Evolutionary conservation across 2,329 filamentous ascomycete species (phyloP).

Genomic region (Penicillium fuscoglaucum): DNA sequence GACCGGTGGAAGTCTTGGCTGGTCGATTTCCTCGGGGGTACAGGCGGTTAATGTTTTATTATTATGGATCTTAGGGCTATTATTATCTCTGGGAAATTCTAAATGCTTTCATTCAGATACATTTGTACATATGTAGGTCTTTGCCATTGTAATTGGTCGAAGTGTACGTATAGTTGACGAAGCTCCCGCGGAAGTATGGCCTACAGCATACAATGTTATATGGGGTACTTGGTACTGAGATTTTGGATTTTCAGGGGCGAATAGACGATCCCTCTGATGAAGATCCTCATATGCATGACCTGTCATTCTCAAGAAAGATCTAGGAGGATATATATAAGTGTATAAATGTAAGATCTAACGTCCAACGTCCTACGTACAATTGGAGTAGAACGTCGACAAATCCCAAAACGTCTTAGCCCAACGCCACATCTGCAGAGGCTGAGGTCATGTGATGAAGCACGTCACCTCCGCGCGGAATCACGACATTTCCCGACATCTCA

Average conservation of each 20-base stretch:
- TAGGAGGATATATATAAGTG: background rate
- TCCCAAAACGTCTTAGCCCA: background rate
- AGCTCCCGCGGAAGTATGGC: background rate
- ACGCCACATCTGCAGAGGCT: constrained; percentile 8
- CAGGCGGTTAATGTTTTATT: background rate
- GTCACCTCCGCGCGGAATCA: constrained; percentile 25
- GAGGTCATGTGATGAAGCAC: constrained; percentile 24
- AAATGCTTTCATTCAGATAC: background rate
- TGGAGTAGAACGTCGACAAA: background rate
- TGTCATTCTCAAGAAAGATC: background rate
- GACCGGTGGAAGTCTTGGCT: constrained; percentile 18
- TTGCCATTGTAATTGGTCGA: background rate
- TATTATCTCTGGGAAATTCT: background rate
- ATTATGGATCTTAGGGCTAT: background rate
- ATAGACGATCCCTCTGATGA: background rate
- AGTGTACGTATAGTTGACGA: no score
- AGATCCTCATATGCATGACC: background rate
- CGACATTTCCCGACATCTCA: constrained; percentile 15
- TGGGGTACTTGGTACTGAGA: background rate
- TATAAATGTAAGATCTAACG: no score
- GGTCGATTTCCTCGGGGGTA: background rate
- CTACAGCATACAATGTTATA: background rate
- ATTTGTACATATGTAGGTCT: background rate
- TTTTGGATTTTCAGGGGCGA: constrained; percentile 24
- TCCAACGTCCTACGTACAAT: no score